Evolutionary conservation across 208 protist genomes (phyloP), one percentile per base, ranked within the genome.

Genomic region (Leishmania braziliensis): DNA sequence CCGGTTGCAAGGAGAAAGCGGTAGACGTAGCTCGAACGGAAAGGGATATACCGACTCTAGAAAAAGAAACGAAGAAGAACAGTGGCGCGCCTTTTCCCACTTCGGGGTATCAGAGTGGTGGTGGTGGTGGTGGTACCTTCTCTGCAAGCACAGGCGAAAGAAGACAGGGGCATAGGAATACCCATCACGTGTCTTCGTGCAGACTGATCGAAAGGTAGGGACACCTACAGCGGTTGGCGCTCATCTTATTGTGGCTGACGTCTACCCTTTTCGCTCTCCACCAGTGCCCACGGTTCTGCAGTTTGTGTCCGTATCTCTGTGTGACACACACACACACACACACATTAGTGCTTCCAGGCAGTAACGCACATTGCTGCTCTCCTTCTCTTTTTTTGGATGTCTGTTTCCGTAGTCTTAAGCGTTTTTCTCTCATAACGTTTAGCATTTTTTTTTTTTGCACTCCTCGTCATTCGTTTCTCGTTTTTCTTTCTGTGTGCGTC

Each of bases 311-410:
- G 62, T n/a, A 66, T 29, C 12, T 26, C 29, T 66, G 29, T 36
- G 36, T 29, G 46, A 39, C 71, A 79, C 71, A 78, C 69, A 78
- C 69, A 69, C 69, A 68, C 69, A 70, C 51, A 51, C 51, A 70
- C 39, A n/a, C 18, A 29, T 53, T 20, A 23, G 23, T 74, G 62
- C n/a, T 66, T 46, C 43, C 43, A 46, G 43, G 43, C 43, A 46
- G 54, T 58, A 58, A 10, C 63, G 62, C 66, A 75, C 36, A 20
- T 72, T 73, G 39, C 23, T 50, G n/a, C 43, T 73, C 20, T 63
- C 60, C 58, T 48, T 68, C 18, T 16, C 14, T 71, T 10, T 53
- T 48, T 71, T 43, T 53, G 9, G 10, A 9, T 36, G 9, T 71
- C 39, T 78, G 46, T 12, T 39, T 66, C 29, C 3, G 29, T 66